Evolutionary conservation across 2,329 filamentous ascomycete species (phyloP), one percentile per base, ranked within the genome.

Genomic region (Cytospora piceicola): DNA sequence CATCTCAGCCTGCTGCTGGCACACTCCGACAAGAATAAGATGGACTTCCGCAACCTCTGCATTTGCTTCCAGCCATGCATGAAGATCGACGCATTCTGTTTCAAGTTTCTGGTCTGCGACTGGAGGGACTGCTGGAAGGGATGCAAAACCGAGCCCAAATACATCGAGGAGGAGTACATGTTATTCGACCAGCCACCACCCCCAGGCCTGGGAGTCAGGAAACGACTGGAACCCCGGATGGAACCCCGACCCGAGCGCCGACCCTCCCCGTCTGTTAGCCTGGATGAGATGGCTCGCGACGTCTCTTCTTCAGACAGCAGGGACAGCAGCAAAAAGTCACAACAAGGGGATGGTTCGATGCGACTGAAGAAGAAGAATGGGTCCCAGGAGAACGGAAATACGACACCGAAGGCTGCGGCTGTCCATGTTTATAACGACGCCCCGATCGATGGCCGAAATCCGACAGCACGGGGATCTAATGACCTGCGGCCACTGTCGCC

Each of bases 71-170:
- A 97, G 77, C 94, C 94, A 4, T 96, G 93, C 77, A 93, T 98
- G 86, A 96, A 94, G 79, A 95, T 98, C 66, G 94, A 98, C 73
- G 90, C 90, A 0, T 96, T 94, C 76, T 96, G 93, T 76, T 98
- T 98, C 84, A 93, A 94, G 73, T 97, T 97, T 70, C 83, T 98
- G 15, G 94, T 98, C 24, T 92, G 93, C 74, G 91, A 98, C 75
- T 98, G 94, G 94, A 89, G 93, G 71, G 90, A 96, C 71, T 98
- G 94, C 80, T 98, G 94, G 94, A 93, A 95, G 76, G 94, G 94
- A 11, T 98, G 94, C 80, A 93, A 90, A 81, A 96, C 91, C 15
- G 94, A 98, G 77, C 88, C 92, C 69, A 88, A 88, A 70, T 94
- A 86, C 73, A 88, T 93, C 42, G 87, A 91, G 71, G 82, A 89